These are phyloP conservation scores for Leccinum solheimii DNA, from an alignment of 1,284 basidiomycete genomes.

Conservation along the genomic window DNA sequence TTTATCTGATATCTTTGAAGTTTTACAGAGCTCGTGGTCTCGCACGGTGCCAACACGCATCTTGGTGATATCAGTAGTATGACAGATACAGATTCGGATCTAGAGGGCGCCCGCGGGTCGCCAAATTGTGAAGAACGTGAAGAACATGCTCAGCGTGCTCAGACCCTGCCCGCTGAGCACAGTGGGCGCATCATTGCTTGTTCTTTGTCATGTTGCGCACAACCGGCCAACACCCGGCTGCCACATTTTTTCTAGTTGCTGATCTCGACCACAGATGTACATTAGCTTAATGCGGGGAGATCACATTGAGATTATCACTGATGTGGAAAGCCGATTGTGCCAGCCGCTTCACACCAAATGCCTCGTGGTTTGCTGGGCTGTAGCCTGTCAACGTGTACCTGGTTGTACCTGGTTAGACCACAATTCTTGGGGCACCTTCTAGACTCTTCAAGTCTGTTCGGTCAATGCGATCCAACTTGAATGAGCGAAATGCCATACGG, in stretches of 20 bases:
- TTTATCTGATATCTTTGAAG: constrained; percentile 11
- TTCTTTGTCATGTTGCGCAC: not conserved
- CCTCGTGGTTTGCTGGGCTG: constrained; percentile 15
- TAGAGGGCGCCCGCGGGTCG: constrained; percentile 8
- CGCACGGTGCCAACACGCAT: constrained; percentile 9
- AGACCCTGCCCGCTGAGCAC: not conserved
- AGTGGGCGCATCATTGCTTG: not conserved
- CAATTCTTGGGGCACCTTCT: not conserved
- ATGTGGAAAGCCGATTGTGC: constrained; percentile 26
- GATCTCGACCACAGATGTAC: constrained; percentile 18
- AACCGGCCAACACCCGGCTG: constrained; percentile 5
- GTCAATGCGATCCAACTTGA: not conserved
- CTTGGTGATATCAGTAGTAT: constrained; percentile 12
- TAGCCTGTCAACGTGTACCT: not conserved
- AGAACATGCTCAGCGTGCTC: no score
- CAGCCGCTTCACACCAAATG: constrained; percentile 8
- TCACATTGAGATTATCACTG: constrained; percentile 20
- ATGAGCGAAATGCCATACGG: constrained; percentile 8
- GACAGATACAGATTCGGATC: constrained; percentile 1
- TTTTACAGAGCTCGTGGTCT: constrained; percentile 5
- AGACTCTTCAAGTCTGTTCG: not conserved
- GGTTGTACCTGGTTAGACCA: not conserved
- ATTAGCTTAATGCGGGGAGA: constrained; percentile 30
- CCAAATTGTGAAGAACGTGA: constrained; percentile 9
- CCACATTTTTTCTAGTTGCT: not conserved